phyloP scores from a whole-genome alignment of 768 basidiomycete species.

The Mycena crocata region DNA sequence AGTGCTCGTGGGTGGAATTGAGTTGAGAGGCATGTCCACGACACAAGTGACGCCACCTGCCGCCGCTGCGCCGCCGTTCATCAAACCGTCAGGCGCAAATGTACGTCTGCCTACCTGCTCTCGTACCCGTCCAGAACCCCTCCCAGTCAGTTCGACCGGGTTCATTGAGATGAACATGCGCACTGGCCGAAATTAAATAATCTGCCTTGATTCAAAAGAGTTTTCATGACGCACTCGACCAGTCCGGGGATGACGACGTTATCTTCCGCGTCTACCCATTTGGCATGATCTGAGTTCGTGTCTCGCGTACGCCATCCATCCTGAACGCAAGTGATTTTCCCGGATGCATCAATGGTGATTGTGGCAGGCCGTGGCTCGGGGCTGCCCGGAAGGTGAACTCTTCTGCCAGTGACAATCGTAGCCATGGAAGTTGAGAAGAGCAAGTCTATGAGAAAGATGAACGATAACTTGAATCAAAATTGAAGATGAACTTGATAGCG shows the following conservation, averaged over 20 bases:
- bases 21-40: constrained; percentile 98
- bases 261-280: constrained; percentile 68
- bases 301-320: constrained; percentile 44
- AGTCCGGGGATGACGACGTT: constrained; percentile 80
- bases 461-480: no score
- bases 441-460: background rate
- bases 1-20: constrained; percentile 95
- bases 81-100: background rate
- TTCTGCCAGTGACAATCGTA: constrained; percentile 59
- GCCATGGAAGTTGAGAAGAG: constrained; percentile 3
- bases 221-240: constrained; percentile 70
- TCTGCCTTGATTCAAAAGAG: constrained; percentile 4
- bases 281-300: constrained; percentile 44
- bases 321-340: constrained; percentile 69
- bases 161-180: constrained; percentile 94
- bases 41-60: constrained; percentile 96
- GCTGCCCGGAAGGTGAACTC: constrained; percentile 66
- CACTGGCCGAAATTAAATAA: constrained; percentile 54
- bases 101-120: constrained; percentile 54
- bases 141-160: constrained; percentile 96
- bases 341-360: constrained; percentile 69
- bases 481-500: no score
- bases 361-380: constrained; percentile 70
- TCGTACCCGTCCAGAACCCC: constrained; percentile 91
- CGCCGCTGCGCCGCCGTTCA: constrained; percentile 57